Evolutionary conservation across 768 basidiomycete genomes (phyloP).

Genomic region (Mycena haematopus): DNA sequence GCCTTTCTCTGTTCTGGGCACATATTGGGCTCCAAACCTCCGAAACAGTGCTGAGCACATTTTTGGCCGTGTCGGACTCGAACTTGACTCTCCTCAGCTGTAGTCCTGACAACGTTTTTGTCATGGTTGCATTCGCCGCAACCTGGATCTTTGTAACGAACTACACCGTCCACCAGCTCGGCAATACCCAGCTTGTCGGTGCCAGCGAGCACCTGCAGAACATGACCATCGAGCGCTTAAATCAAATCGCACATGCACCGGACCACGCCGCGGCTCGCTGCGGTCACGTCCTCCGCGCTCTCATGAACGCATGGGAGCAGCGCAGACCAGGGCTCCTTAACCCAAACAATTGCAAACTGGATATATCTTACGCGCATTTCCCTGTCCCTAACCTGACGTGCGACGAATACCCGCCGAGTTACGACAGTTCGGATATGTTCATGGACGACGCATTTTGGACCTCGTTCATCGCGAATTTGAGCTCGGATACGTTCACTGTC

Average conservation of each 20-base stretch:
- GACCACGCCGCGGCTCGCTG: slow-evolving; percentile 51
- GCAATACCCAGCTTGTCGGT: slow-evolving; percentile 41
- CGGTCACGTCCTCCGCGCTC: slow-evolving; percentile 47
- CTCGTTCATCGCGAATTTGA: slow-evolving; percentile 45
- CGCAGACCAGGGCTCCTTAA: slow-evolving; percentile 5
- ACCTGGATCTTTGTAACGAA: slow-evolving; percentile 50
- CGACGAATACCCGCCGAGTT: neutral
- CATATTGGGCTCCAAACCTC: slow-evolving; percentile 44
- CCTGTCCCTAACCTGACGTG: neutral
- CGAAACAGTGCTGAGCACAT: slow-evolving; percentile 43
- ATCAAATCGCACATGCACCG: slow-evolving; percentile 41
- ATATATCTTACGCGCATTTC: neutral
- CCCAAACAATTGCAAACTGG: neutral
- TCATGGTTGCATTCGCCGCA: slow-evolving; percentile 51
- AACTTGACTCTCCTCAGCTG: slow-evolving; percentile 45
- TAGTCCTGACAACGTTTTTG: slow-evolving; percentile 48
- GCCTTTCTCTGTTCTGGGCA: slow-evolving; percentile 42
- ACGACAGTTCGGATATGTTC: slow-evolving; percentile 41
- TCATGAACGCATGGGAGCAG: slow-evolving; percentile 34
- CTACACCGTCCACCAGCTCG: slow-evolving; percentile 45
- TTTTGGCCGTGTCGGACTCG: slow-evolving; percentile 42
- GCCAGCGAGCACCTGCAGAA: slow-evolving; percentile 45
- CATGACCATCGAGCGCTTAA: slow-evolving; percentile 43
- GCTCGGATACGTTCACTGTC: no score
- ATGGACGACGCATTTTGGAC: slow-evolving; percentile 52